These are phyloP conservation scores for Psilocybe tampanensis DNA, from an alignment of 768 basidiomycete genomes.

Conservation along the genomic window DNA sequence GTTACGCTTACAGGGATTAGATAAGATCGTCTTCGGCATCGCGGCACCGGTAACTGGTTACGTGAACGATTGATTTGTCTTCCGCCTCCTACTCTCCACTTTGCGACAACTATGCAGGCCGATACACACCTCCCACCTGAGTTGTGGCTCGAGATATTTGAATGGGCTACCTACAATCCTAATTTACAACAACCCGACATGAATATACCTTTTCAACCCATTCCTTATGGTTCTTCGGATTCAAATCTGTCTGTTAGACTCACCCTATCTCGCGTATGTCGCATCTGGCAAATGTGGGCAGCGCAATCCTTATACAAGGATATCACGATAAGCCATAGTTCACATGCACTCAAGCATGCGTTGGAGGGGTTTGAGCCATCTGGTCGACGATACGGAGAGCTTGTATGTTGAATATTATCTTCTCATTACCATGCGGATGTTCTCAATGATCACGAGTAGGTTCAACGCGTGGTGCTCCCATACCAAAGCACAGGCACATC, in stretches of 20 bases:
- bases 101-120: constrained; percentile 13
- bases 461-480: constrained; percentile 61
- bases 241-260: constrained; percentile 36
- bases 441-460: constrained; percentile 30
- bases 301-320: constrained; percentile 56
- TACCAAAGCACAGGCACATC: constrained; percentile 53
- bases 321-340: constrained; percentile 40
- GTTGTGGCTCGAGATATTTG: constrained; percentile 55
- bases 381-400: constrained; percentile 26
- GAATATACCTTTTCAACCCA: constrained; percentile 46
- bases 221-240: constrained; percentile 30
- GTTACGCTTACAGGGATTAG: background rate
- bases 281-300: constrained; percentile 53
- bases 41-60: too few species aligned
- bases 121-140: constrained; percentile 47
- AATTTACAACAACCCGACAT: constrained; percentile 20
- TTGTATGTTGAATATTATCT: constrained; percentile 27
- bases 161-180: constrained; percentile 39
- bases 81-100: background rate
- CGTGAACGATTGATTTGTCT: too few species aligned
- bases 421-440: background rate
- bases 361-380: constrained; percentile 28
- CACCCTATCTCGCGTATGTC: constrained; percentile 56
- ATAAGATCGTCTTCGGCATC: background rate
- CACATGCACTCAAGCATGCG: constrained; percentile 23